Evolutionary conservation across 495 filamentous ascomycete species (phyloP), one percentile per base, ranked within the genome.

Genomic region (Opeltia flavorubescens): DNA sequence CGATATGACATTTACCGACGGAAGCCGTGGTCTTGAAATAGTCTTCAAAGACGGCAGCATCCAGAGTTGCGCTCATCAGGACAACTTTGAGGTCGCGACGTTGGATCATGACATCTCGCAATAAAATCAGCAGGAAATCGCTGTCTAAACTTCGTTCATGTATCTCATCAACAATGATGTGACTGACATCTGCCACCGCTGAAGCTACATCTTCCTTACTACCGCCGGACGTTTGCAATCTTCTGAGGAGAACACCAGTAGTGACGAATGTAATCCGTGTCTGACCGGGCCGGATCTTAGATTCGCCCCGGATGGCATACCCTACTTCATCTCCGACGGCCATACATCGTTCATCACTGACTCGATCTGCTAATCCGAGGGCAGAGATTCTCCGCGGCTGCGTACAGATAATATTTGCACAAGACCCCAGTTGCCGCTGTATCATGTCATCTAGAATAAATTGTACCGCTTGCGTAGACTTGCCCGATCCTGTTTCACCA

Each of bases 1-100:
- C 70, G 47, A 98, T 95, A 59, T 91, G 82, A 11, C 96, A 78
- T 46, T 76, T 49, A 2, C 81, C 84, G 47, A 95, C 88, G 11
- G 66, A 68, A 24, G 76, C 68, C 17, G 72, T 68, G 8, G 72
- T 74, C 12, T 74, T 75, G 60, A 98, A 96, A 62, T 98, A 98
- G 29, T 72, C 66, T 47, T 77, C 78, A 62, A 96, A 98, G 4
- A 89, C 77, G 2, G 76, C 71, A 8, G 93, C 89, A 62, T 98
- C 91, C 2, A 98, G 76, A 5, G 91, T 98, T 11, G 91, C 91
- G 60, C 86, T 94, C 93, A 98, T 98, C n/a, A 98, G 69, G 30
- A 98, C 80, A 33, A 98, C 78, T 62, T 87, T 95, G 6, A 98
- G 65, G 50, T 96, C 87, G 49, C 78, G 78, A 41, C 86, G 75